These are phyloP conservation scores for Talaromyces sp. DNA, from an alignment of 2,329 filamentous ascomycete species.

Conservation along the genomic window DNA sequence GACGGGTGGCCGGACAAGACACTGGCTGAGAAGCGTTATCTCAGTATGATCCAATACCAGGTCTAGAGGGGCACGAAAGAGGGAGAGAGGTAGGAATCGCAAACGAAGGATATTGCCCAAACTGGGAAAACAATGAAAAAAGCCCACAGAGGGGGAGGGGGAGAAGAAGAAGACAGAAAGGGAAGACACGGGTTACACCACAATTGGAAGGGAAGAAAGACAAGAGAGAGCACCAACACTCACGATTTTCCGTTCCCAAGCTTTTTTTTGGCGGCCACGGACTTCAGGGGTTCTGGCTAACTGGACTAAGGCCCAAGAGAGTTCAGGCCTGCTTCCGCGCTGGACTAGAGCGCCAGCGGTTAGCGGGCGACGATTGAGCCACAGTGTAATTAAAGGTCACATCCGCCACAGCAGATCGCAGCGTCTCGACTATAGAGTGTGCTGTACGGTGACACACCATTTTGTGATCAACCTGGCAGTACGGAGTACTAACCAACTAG, in stretches of 20 bases:
- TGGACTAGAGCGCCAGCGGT: background rate
- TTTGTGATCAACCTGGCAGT: no score
- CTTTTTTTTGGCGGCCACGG: background rate
- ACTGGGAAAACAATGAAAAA: background rate
- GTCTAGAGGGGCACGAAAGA: background rate
- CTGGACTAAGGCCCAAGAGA: background rate
- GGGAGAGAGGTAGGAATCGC: background rate
- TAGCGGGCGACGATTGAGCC: background rate
- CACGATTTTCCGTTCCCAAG: conserved; percentile 1
- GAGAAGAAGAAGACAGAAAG: background rate
- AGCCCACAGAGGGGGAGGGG: background rate
- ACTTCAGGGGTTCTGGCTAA: background rate
- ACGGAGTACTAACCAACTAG: background rate
- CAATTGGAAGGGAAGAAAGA: background rate
- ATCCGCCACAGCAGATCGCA: conserved; percentile 2
- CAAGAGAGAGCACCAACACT: background rate
- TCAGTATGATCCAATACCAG: background rate
- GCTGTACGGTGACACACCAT: background rate
- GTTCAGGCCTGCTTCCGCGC: background rate
- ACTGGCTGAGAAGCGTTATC: background rate
- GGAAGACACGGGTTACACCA: background rate
- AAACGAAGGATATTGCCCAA: conserved; percentile 2
- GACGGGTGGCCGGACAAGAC: background rate
- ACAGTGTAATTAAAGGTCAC: background rate
- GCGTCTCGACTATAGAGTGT: background rate